Percentiles rank a stretch among this genome's conserved stretches.
Evolutionary conservation across 208 protist genomes (phyloP).

Genomic region (Trypanosoma boissoni): DNA sequence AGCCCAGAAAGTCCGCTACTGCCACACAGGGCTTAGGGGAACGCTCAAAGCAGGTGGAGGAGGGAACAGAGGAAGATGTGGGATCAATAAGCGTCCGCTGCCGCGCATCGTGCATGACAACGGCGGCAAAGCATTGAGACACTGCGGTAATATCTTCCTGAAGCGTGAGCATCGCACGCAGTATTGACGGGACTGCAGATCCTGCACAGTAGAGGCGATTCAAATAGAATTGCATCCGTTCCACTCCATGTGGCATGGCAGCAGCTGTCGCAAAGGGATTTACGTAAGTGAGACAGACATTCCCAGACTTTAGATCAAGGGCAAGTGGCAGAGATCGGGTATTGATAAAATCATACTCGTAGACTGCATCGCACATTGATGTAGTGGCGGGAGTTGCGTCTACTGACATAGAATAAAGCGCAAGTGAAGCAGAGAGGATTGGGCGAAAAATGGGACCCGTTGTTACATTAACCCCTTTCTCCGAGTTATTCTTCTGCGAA

Average conservation of each 20-base stretch:
- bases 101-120: constrained; percentile 14
- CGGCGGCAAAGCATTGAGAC: constrained; percentile 7
- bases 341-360: constrained; percentile 12
- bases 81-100: neutral
- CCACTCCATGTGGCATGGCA: constrained; percentile 6
- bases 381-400: constrained; percentile 4
- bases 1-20: constrained; percentile 5
- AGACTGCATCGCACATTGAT: neutral
- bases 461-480: neutral
- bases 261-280: constrained; percentile 38
- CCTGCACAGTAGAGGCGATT: constrained; percentile 29
- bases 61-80: neutral
- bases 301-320: constrained; percentile 13
- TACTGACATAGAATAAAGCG: too few relatives aligned
- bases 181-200: constrained; percentile 22
- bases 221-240: constrained; percentile 30
- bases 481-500: too few relatives aligned
- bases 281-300: constrained; percentile 18
- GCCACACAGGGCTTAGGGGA: too few relatives aligned
- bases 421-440: constrained; percentile 17
- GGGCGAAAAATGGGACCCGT: constrained; percentile 2
- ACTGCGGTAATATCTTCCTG: constrained; percentile 15
- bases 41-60: neutral
- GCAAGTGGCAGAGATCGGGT: constrained; percentile 23
- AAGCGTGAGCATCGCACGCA: constrained; percentile 21